Evolutionary conservation across 257 asterid species (phyloP).

Genomic region (Solanum chilense): DNA sequence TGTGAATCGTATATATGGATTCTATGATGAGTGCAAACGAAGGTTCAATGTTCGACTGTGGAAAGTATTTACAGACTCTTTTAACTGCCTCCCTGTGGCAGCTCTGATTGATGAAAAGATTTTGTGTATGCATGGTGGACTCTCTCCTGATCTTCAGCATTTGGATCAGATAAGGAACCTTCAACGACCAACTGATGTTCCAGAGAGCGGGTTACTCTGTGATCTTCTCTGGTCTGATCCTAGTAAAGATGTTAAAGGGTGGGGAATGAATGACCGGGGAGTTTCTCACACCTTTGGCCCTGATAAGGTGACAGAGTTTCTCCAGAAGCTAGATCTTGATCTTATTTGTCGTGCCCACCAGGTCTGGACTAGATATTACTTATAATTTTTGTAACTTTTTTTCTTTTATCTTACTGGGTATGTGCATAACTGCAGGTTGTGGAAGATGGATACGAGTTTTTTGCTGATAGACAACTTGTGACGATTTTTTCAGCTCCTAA

Average conservation of each 20-base stretch:
- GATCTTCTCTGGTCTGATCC: conserved; percentile 21
- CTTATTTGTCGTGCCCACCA: conserved; percentile 21
- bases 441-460: conserved; percentile 18
- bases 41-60: conserved; percentile 1
- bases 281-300: conserved; percentile 19
- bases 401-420: neutral
- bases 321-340: conserved; percentile 18
- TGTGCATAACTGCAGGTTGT: conserved; percentile 10
- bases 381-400: neutral
- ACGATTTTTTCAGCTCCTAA: neutral
- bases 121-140: conserved; percentile 25
- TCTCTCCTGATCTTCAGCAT: conserved; percentile 17
- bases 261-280: conserved; percentile 26
- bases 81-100: conserved; percentile 14
- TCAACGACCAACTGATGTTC: conserved; percentile 20
- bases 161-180: conserved; percentile 17
- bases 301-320: conserved; percentile 15
- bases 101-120: conserved; percentile 18
- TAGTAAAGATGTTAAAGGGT: conserved; percentile 14
- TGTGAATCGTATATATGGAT: neutral
- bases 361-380: conserved; percentile 4
- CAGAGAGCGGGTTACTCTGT: conserved; percentile 5
- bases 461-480: conserved; percentile 14
- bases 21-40: conserved; percentile 1
- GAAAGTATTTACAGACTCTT: neutral